A percentile compares a stretch with the other conserved stretches of the same genome.
Evolutionary conservation across 2,329 filamentous ascomycete genomes (phyloP).

Genomic region (Drechslerella dactyloides): DNA sequence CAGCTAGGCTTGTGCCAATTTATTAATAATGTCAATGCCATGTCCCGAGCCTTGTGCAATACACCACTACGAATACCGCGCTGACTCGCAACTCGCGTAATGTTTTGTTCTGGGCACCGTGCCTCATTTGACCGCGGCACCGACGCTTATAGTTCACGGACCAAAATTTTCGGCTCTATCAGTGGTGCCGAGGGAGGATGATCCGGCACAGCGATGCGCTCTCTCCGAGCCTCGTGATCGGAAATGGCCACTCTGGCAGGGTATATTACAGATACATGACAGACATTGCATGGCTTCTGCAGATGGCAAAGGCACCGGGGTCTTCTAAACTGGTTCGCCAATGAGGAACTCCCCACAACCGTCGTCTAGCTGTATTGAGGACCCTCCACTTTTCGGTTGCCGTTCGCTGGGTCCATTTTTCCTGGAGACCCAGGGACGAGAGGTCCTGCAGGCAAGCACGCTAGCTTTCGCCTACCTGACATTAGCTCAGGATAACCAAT

Average conservation of each 20-base stretch:
- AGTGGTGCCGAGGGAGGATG: background rate
- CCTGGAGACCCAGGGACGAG: constrained; percentile 31
- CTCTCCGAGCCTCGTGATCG: constrained; percentile 1
- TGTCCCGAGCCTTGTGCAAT: background rate
- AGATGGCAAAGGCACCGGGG: constrained; percentile 19
- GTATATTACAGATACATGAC: background rate
- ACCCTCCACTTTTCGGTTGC: constrained; percentile 41
- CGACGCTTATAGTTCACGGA: too few relatives aligned
- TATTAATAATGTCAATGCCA: background rate
- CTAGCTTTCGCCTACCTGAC: constrained; percentile 37
- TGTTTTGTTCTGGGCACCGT: too few relatives aligned
- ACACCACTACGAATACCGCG: too few relatives aligned
- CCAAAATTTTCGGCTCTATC: background rate
- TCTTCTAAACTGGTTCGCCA: constrained; percentile 26
- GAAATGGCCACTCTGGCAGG: constrained; percentile 1
- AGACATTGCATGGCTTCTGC: constrained; percentile 23
- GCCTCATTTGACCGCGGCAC: too few relatives aligned
- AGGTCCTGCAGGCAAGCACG: constrained; percentile 23
- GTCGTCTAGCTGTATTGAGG: constrained; percentile 19
- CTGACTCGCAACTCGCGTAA: too few relatives aligned
- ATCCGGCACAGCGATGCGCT: background rate
- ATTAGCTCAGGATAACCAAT: constrained; percentile 11
- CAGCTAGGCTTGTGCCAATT: background rate
- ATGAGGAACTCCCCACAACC: constrained; percentile 47
- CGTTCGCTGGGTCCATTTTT: constrained; percentile 23